These are phyloP conservation scores for Achaetomiella virescens DNA, from an alignment of 495 filamentous ascomycete species.

Conservation along the genomic window DNA sequence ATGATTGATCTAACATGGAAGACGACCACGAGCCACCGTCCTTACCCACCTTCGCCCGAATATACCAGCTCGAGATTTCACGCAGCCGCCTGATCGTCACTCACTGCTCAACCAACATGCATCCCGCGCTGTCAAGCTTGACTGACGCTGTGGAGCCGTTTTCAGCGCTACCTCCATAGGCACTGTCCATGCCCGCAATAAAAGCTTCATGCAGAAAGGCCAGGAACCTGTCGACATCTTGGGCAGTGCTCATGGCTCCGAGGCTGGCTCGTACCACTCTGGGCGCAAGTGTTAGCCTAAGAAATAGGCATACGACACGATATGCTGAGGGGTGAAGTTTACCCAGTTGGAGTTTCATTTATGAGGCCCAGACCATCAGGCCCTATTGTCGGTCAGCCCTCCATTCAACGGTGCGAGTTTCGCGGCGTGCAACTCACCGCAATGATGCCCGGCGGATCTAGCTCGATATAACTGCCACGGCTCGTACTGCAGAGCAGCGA, in stretches of 20 bases:
- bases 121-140: neutral
- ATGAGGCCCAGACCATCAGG: slow-evolving; percentile 25
- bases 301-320: neutral
- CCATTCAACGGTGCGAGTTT: too few species aligned
- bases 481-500: slow-evolving; percentile 41
- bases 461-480: slow-evolving; percentile 57
- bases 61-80: too few species aligned
- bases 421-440: slow-evolving; percentile 26
- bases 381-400: slow-evolving; percentile 39
- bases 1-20: too few species aligned
- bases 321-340: neutral
- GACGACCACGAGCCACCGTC: too few species aligned
- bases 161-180: neutral
- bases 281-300: slow-evolving; percentile 12
- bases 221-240: slow-evolving; percentile 55
- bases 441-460: slow-evolving; percentile 59
- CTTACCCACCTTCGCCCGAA: too few species aligned
- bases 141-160: neutral
- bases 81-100: neutral
- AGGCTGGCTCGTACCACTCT: slow-evolving; percentile 60
- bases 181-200: slow-evolving; percentile 16
- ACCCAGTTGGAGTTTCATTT: slow-evolving; percentile 31
- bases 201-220: slow-evolving; percentile 52
- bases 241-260: slow-evolving; percentile 62
- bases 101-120: neutral